Conservation (phyloP, 1,284 basidiomycete genomes). For the Lignosus rhinocerotis region DNA sequence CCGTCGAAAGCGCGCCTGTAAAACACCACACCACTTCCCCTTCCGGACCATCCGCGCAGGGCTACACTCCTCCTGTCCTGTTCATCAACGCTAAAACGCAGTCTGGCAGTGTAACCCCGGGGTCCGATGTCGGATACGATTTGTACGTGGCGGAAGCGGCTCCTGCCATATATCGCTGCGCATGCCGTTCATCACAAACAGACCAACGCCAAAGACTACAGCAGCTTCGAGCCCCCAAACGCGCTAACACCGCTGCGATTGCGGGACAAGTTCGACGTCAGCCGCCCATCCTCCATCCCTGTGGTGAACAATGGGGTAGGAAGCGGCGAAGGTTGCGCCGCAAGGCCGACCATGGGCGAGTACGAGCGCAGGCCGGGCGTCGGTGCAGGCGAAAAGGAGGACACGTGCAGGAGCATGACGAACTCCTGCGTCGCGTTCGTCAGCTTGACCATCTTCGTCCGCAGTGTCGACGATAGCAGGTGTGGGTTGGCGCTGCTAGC, state of each 20-base stretch:
- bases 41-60: not conserved
- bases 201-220: not conserved
- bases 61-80: not conserved
- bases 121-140: not conserved
- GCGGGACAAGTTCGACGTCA: conserved; percentile 57
- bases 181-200: not conserved
- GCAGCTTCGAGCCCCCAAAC: conserved; percentile 42
- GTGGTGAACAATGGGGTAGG: conserved; percentile 12
- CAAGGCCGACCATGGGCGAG: conserved; percentile 50
- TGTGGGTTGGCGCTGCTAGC: conserved; percentile 33
- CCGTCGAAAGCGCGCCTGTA: not conserved
- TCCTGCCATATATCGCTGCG: not conserved
- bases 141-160: no score
- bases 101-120: no score
- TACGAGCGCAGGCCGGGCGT: conserved; percentile 49
- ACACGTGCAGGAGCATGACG: conserved; percentile 75
- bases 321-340: conserved; percentile 22
- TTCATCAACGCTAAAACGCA: not conserved
- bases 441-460: conserved; percentile 67
- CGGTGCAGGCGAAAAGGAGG: conserved; percentile 66
- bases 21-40: not conserved
- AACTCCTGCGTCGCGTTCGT: conserved; percentile 80
- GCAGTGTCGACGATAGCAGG: conserved; percentile 53
- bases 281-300: conserved; percentile 42
- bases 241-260: conserved; percentile 56